Evolutionary conservation across 2,329 filamentous ascomycete genomes (phyloP).

Genomic region (Fusarium decemcellulare): DNA sequence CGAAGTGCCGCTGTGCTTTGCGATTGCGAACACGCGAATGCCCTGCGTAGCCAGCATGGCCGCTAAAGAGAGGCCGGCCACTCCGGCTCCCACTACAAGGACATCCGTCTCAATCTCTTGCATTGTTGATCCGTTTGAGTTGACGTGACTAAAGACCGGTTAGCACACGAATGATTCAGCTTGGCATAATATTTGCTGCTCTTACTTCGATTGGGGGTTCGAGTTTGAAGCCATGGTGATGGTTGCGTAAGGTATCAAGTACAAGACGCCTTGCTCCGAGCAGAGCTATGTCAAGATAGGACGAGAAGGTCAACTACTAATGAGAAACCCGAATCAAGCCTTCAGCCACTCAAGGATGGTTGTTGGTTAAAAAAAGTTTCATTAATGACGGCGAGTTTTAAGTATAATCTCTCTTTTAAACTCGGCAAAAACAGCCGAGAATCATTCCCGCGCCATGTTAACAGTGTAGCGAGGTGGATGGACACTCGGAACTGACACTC

Average conservation of each 20-base stretch:
- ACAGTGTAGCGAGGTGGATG: no score
- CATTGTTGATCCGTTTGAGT: slow-evolving; percentile 1
- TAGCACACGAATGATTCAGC: background rate
- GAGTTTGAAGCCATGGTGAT: background rate
- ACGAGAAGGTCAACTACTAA: no score
- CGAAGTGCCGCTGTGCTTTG: slow-evolving; percentile 26
- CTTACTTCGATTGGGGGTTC: background rate
- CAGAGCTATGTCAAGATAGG: no score
- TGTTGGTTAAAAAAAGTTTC: no score
- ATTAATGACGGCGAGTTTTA: no score
- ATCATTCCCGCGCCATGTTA: no score
- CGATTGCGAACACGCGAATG: slow-evolving; percentile 16
- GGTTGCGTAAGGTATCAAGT: background rate
- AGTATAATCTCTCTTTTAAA: no score
- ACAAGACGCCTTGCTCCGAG: no score
- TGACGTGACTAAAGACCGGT: background rate
- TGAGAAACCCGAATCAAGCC: no score
- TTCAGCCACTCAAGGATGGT: no score
- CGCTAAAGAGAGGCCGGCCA: slow-evolving; percentile 19
- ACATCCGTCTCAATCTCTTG: slow-evolving; percentile 23
- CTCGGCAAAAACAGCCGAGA: no score
- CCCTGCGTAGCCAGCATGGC: slow-evolving; percentile 13
- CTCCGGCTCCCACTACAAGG: slow-evolving; percentile 25
- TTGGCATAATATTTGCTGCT: background rate
- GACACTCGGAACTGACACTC: no score